Evolutionary conservation across 352 stramenopile species (phyloP), one percentile per base, ranked within the genome.

Genomic region (Globisporangium splendens): DNA sequence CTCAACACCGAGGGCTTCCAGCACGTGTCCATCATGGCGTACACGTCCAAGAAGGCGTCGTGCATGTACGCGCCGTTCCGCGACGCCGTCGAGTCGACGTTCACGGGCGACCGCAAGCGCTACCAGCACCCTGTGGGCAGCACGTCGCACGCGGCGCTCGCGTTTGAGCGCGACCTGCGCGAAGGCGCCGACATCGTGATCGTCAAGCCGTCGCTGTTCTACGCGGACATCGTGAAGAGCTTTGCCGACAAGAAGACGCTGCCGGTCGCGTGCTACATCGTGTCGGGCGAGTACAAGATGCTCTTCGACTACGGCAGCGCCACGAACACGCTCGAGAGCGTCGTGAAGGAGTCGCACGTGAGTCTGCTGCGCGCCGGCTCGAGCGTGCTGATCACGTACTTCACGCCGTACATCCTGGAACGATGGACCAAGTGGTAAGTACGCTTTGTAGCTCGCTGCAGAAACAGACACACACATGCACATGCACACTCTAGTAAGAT

Each of bases 231-330:
- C 31, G 98, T 99, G 62, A 77, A 85, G 43, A 81, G 88, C 56
- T 90, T 99, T 41, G 95, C 96, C 35, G 83, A 93, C 59, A 88
- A 89, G 63, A 91, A 96, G 50, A 78, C 82, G 49, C 77, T 99
- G 57, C 97, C 97, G 0, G 97, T 99, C 61, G 93, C 97, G 28
- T 98, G 96, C 59, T 99, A 99, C 83, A 88, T 99, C 67, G 97
- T 99, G 50, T 98, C 91, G 59, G 97, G 97, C 65, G 97, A 99
- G 79, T 99, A 99, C 88, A 97, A 98, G 73, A 99, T 99, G 97
- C 81, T 99, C 53, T 98, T 97, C 72, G 96, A 96, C 72, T 96
- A 96, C 66, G 88, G 84, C 47, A 82, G 84, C 57, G 83, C 80
- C 38, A 91, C 86, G 44, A 62, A 84, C 48, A 93, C 86, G 56